Base-by-base conservation (phyloP, 2,329 filamentous ascomycete species). In the Huntiella bhutanensis region DNA sequence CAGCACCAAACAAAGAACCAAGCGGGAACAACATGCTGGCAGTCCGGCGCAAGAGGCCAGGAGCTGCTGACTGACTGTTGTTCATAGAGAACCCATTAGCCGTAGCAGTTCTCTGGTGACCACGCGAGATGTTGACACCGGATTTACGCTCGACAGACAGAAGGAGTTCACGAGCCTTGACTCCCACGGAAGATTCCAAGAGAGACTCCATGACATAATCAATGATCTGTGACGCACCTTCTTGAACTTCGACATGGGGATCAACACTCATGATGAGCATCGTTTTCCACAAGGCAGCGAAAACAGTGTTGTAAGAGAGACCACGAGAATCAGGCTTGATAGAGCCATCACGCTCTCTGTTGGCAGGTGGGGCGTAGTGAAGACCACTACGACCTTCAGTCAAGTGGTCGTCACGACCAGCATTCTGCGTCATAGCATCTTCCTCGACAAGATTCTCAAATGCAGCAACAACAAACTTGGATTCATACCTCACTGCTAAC, bases 221-320 rank as follows among this genome's bases (percentile, higher is more conserved):
- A 28, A 93, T 75, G 39, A 96, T 77, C n/a, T 80, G 70, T 4
- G 77, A 78, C 7, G 86, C 88, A 58, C 91, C 82, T 53, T 80
- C 73, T 52, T 92, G 82, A 33, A 96, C 83, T 57, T 96, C 88
- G 1, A 88, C 86, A 57, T 95, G 87, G 36, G 91, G 88, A 57
- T 98, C 91, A 13, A 93, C 84, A 39, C 85, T 88, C 60, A 96
- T 70, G 51, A 93, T 83, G 49, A 95, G 67, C 38, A 92, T 71
- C 56, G 95, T 83, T 59, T 93, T 91, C 91, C 91, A 98, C 51
- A 92, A 81, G 1, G 87, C 82, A 28, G 87, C 81, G 59, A 92
- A 95, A 13, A 94, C 82, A 0, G 86, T 94, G 57, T 93, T 91
- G 52, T 83, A 78, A 10, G 87, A 85, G 8, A 83, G 61, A 1